phyloP scores from a whole-genome alignment of 345 rosid genomes.

The Moricandia arvensis region DNA sequence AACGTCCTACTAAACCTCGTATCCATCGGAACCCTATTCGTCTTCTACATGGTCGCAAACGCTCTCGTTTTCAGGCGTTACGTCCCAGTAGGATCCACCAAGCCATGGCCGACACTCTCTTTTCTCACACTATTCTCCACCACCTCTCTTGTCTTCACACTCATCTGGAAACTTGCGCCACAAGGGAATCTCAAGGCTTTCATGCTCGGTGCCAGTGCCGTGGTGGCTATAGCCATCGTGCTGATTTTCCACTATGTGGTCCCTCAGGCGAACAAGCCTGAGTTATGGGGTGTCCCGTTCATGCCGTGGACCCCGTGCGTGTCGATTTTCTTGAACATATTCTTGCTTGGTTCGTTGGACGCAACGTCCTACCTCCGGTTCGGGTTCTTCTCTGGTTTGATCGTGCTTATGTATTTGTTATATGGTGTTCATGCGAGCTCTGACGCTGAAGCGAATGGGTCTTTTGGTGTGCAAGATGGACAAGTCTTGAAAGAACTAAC shows the following conservation, averaged over 20 bases:
- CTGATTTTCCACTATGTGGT: conserved; percentile 54
- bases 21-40: conserved; percentile 89
- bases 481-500: conserved; percentile 43
- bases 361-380: conserved; percentile 70
- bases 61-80: conserved; percentile 83
- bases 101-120: conserved; percentile 73
- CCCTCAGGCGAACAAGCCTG: conserved; percentile 68
- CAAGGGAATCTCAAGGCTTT: conserved; percentile 52
- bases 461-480: conserved; percentile 41
- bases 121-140: conserved; percentile 62
- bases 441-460: conserved; percentile 66
- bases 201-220: conserved; percentile 47
- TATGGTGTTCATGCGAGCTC: conserved; percentile 91
- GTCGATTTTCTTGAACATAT: conserved; percentile 81
- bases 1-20: conserved; percentile 72
- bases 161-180: conserved; percentile 64
- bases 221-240: conserved; percentile 45
- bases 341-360: conserved; percentile 70
- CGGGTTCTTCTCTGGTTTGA: conserved; percentile 61
- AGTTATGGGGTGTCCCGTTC: conserved; percentile 86
- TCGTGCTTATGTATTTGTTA: conserved; percentile 61
- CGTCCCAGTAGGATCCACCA: conserved; percentile 56
- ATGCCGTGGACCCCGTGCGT: conserved; percentile 91
- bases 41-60: conserved; percentile 94
- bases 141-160: conserved; percentile 61